phyloP scores from a whole-genome alignment of 1,284 basidiomycete genomes.

The Trichosporon faecale region DNA sequence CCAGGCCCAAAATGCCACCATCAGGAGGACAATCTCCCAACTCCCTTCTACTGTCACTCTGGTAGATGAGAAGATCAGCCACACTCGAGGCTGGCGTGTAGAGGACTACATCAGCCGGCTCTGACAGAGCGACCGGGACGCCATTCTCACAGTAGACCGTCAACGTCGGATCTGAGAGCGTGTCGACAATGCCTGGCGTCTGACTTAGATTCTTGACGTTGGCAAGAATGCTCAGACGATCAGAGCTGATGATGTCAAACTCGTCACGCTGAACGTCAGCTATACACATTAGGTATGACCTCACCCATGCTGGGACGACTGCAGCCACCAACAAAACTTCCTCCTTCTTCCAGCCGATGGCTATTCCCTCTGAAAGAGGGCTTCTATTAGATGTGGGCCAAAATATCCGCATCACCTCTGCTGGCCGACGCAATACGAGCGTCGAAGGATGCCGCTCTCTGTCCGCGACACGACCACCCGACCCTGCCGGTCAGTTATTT shows the following conservation, averaged over 20 bases:
- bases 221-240: background rate
- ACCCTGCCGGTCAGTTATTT: background rate
- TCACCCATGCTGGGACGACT: slow-evolving; percentile 1
- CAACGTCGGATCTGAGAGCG: background rate
- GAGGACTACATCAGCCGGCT: background rate
- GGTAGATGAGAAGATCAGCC: background rate
- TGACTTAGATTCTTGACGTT: no score
- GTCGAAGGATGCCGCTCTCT: no score
- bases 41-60: background rate
- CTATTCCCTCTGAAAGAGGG: background rate
- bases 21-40: background rate
- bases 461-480: no score
- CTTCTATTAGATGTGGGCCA: background rate
- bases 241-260: background rate
- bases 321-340: background rate
- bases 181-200: no score
- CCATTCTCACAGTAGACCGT: background rate
- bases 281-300: background rate
- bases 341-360: background rate
- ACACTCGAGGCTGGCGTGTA: background rate
- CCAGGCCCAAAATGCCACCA: background rate
- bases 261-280: background rate
- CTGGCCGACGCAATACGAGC: background rate
- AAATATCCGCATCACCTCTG: background rate
- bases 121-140: background rate